A percentile compares a stretch with the other conserved stretches of the same genome.
These are phyloP conservation scores for Fragaria iinumae DNA, from an alignment of 306 rosid species.

Conservation along the genomic window DNA sequence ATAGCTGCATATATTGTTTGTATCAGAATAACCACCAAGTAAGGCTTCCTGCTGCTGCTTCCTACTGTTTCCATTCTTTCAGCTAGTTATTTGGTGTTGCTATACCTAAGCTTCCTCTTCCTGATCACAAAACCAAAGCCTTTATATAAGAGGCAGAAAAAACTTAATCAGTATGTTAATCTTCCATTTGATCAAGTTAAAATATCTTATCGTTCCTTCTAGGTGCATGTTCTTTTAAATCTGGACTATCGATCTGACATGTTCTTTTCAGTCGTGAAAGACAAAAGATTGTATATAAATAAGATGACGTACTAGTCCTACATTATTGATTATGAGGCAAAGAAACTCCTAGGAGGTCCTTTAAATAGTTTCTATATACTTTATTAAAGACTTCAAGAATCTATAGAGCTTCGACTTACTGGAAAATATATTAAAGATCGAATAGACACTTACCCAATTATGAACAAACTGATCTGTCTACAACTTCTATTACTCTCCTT, in stretches of 20 bases:
- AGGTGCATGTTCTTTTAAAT: not conserved
- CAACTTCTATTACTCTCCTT: not conserved
- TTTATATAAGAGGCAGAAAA: not conserved
- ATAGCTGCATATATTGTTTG: conserved; percentile 66
- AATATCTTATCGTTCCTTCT: not conserved
- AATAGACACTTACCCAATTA: not conserved
- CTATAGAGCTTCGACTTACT: not conserved
- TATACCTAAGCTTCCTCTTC: not conserved
- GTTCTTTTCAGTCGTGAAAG: not conserved
- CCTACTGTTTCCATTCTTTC: conserved; percentile 18
- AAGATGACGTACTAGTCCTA: not conserved
- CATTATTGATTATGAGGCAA: not conserved
- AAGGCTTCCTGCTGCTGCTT: conserved; percentile 21
- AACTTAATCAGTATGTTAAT: not conserved
- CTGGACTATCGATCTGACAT: not conserved
- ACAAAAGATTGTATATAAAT: not conserved
- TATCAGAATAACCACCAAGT: conserved; percentile 40
- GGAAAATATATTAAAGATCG: not conserved
- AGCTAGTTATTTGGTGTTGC: not conserved
- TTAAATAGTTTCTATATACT: not conserved
- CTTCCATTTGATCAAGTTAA: not conserved
- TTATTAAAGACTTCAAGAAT: not conserved
- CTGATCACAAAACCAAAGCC: not conserved
- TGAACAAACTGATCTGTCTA: not conserved
- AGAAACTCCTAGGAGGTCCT: not conserved